phyloP scores from a whole-genome alignment of 2,329 filamentous ascomycete species.

The Parastagonospora avenae region DNA sequence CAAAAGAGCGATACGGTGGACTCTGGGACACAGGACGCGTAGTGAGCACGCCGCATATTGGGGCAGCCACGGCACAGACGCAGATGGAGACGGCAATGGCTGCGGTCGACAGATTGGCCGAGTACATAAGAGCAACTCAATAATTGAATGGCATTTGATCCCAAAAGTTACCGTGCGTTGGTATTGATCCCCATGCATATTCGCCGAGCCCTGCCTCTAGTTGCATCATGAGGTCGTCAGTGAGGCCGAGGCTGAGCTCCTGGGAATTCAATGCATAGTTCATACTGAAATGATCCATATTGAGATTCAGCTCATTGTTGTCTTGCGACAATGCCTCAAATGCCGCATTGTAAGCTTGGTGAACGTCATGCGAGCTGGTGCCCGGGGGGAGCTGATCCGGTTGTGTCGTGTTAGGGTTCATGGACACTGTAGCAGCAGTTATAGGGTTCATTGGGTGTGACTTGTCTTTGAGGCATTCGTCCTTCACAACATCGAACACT shows the following conservation, averaged over 20 bases:
- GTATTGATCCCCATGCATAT: constrained; percentile 37
- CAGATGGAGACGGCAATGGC: constrained; percentile 45
- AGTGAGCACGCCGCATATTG: constrained; percentile 57
- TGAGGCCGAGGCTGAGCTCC: constrained; percentile 6
- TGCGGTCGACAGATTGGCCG: constrained; percentile 37
- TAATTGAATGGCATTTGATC: constrained; percentile 8
- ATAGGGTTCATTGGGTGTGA: no score
- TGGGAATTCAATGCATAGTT: not conserved
- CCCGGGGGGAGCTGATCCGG: not conserved
- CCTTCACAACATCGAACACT: constrained; percentile 33
- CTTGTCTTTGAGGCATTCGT: constrained; percentile 18
- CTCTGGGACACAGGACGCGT: constrained; percentile 52
- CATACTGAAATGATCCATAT: not conserved
- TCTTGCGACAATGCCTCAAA: not conserved
- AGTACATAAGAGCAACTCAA: constrained; percentile 14
- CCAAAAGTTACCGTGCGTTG: constrained; percentile 10
- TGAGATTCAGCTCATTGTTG: not conserved
- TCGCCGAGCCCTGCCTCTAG: constrained; percentile 41
- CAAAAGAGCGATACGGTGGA: constrained; percentile 46
- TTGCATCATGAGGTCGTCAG: constrained; percentile 21
- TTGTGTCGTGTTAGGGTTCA: not conserved
- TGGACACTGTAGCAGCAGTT: not conserved
- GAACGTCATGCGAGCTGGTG: not conserved
- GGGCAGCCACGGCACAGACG: constrained; percentile 51
- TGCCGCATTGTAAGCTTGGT: not conserved